phyloP scores from a whole-genome alignment of 768 basidiomycete genomes.

The Phaeotremella skinneri region DNA sequence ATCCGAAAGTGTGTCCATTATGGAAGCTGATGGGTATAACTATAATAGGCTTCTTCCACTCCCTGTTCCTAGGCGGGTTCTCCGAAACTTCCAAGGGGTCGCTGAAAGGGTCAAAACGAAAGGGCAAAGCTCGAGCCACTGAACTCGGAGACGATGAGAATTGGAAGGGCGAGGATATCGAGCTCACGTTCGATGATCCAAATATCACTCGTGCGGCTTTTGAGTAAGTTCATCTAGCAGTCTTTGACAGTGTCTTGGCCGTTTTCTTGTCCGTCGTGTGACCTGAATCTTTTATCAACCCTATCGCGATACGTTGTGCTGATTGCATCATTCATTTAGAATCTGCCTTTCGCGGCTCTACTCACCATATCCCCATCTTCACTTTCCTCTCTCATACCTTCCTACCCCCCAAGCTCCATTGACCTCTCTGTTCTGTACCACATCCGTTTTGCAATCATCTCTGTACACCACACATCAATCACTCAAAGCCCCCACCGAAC shows the following conservation, averaged over 20 bases:
- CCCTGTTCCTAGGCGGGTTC: constrained; percentile 67
- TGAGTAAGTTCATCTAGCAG: constrained; percentile 63
- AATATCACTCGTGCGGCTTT: constrained; percentile 91
- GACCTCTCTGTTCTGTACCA: constrained; percentile 53
- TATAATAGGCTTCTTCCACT: constrained; percentile 72
- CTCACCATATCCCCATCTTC: constrained; percentile 74
- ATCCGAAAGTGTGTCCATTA: too few species aligned
- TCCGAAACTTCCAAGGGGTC: constrained; percentile 19
- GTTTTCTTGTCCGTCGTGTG: background rate
- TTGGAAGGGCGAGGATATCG: constrained; percentile 58
- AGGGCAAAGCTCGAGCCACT: constrained; percentile 16
- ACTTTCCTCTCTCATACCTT: constrained; percentile 64
- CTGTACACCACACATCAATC: constrained; percentile 39
- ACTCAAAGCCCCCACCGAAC: constrained; percentile 58
- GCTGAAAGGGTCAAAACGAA: constrained; percentile 20
- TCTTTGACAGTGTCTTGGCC: background rate
- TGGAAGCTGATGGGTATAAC: constrained; percentile 11
- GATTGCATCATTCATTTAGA: constrained; percentile 53
- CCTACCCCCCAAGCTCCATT: constrained; percentile 69
- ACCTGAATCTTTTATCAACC: too few species aligned
- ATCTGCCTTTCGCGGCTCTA: constrained; percentile 83
- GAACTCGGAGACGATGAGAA: constrained; percentile 14
- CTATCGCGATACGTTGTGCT: background rate
- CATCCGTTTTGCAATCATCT: constrained; percentile 10
- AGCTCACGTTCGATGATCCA: constrained; percentile 72